Base-by-base conservation (phyloP, 805 yeast genomes). In the Lachancea cidri region DNA sequence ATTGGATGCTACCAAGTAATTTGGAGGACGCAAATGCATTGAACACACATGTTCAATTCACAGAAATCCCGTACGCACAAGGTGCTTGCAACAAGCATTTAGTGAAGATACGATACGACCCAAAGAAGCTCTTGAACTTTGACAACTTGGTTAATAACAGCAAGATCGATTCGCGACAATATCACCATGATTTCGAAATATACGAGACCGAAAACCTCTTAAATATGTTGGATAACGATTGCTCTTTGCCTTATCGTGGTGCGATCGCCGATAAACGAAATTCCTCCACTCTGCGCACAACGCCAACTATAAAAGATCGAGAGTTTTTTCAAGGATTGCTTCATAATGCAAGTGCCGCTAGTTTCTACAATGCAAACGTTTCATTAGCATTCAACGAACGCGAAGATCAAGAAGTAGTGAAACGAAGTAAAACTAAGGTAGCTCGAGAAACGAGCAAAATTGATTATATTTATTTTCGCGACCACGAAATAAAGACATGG, bases 401-500 rank as follows among this genome's bases (percentile, higher is more conserved):
- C 29, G 50, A 46, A 20, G 57, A 53, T 34, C 46, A 55, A 41
- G 56, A 52, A 36, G 24, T 39, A 8, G 38, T 36, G n/a, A 37
- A 39, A 17, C 18, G 35, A 7, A 35, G 24, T 17, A 42, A 29
- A 30, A 35, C 25, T 25, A 39, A 34, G 47, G 44, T 24, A 35
- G 59, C 46, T 35, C 52, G 49, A 17, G 55, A 52, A 42, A 58
- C 54, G 33, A 45, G 30, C 54, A 64, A 38, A 66, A 73, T 84
- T 32, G 71, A 74, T 36, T 76, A 75, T 42, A 80, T 89, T 17
- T 87, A 81, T 52, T 79, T 89, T 49, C 76, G 87, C 27, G 73
- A 74, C 33, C 76, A 65, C 59, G 88, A 83, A 57, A 85, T 93
- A 19, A 84, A 83, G 45, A 86, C 96, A 0, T 87, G 97, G 96